Base-by-base conservation (phyloP, 495 filamentous ascomycete genomes). In the Aspergillus campestris region DNA sequence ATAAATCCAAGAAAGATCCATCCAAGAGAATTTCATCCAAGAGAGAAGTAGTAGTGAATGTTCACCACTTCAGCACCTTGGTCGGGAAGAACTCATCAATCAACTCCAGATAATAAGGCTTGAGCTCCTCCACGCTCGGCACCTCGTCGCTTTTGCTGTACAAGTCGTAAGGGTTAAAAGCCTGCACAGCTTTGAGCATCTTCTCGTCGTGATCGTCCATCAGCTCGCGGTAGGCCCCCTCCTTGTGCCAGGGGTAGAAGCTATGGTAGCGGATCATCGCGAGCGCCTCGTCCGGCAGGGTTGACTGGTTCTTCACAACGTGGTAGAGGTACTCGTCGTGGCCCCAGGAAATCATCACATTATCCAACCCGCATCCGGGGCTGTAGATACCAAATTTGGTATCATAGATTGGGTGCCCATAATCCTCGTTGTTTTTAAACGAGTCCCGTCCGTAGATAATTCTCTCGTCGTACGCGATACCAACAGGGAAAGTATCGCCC, bases 241-340 rank as follows among this genome's bases (percentile, higher is more conserved):
- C 81, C 35, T 69, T 78, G 59, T 94, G 89, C 89, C 89, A 95
- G 13, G 88, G 80, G 59, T 95, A 95, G 67, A 95, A 95, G 1
- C 78, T 83, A 58, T 95, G 89, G 58, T 89, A 94, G 42, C 89
- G 71, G 51, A 94, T 87, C 85, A 95, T 91, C 31, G 88, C 89
- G 11, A 95, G 74, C 5, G 84, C 86, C 72, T 91, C 87, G 27
- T 70, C 67, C 0, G 89, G 89, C 8, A 95, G 65, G 7, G 73
- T 83, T 3, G 77, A 82, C 69, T 92, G 87, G 40, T 85, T 80
- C 66, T 83, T 86, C 53, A 81, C 74, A 34, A 95, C 80, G 51
- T 87, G 82, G 64, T 92, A 94, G 34, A 95, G 73, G 56, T 90
- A 95, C 66, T 95, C 89, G 52, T 95, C 87, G 53, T 95, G 89